Base-by-base conservation (phyloP, 2,329 filamentous ascomycete species). In the Xylariomycetidae sp. region DNA sequence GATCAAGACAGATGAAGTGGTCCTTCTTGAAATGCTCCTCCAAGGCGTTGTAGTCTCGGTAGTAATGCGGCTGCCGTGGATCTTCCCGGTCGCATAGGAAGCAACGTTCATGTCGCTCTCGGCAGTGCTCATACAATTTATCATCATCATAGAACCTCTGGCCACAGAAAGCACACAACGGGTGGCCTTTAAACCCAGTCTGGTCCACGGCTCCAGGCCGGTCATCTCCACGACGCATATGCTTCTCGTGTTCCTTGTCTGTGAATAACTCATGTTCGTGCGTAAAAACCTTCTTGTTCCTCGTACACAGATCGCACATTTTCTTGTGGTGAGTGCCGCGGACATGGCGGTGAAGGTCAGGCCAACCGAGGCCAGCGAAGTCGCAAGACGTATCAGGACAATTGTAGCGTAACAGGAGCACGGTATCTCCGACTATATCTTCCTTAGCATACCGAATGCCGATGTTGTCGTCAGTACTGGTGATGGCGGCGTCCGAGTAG, bases 281-380 rank as follows among this genome's bases (percentile, higher is more conserved):
- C 1, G 92, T 95, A 50, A 98, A 98, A 20, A 95, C 88, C 55
- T 95, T 95, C 64, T 98, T 98, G 67, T 95, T 89, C 39, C 88
- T 72, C 6, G 89, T 85, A 33, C 54, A 58, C n/a, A 58, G 31
- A 30, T 56, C 55, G 31, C 52, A 58, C 52, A 57, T 58, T 56
- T 85, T 81, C 64, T 90, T 94, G 44, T 81, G 72, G 64, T 98
- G 92, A 37, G 74, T 75, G 32, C 69, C 76, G 54, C 82, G 84
- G 36, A 95, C 90, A 67, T 98, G 84, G 25, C 79, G 71, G 57
- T 88, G 82, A 35, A 89, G 61, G 51, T 87, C 81, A 12, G 81
- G 82, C 83, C 83, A 88, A 17, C 82, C 79, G 5, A 58, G 60
- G 54, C 83, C 87, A 13, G 82, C 83, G 37, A 81, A 75, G 64